Evolutionary conservation across 1,139 yeast genomes (phyloP).

Genomic region (Taphrina populina): DNA sequence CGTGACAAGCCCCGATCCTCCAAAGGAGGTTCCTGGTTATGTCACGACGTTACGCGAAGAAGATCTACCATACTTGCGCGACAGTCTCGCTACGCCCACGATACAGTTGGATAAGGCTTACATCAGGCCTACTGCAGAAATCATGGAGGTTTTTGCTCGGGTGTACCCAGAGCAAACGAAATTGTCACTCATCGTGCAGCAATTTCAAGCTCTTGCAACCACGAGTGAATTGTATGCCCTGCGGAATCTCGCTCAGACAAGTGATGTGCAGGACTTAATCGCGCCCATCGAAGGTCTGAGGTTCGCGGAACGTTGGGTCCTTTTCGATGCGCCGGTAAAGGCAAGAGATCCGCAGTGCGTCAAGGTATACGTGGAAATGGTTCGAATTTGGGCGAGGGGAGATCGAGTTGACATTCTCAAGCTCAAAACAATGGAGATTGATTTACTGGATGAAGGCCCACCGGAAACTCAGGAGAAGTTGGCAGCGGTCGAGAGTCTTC

Average conservation of each 20-base stretch:
- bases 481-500: slow-evolving; percentile 63
- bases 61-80: slow-evolving; percentile 51
- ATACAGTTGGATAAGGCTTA: slow-evolving; percentile 56
- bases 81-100: slow-evolving; percentile 53
- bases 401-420: slow-evolving; percentile 37
- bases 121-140: slow-evolving; percentile 67
- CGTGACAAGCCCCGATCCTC: slow-evolving; percentile 29
- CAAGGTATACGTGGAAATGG: slow-evolving; percentile 35
- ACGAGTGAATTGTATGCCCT: slow-evolving; percentile 46
- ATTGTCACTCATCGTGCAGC: slow-evolving; percentile 51
- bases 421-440: slow-evolving; percentile 36
- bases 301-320: slow-evolving; percentile 56
- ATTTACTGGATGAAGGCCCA: slow-evolving; percentile 42
- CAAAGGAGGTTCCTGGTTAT: slow-evolving; percentile 50
- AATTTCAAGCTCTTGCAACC: slow-evolving; percentile 52
- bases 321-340: slow-evolving; percentile 53
- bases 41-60: slow-evolving; percentile 56
- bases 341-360: slow-evolving; percentile 32
- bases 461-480: slow-evolving; percentile 43
- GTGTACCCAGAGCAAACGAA: slow-evolving; percentile 55
- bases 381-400: slow-evolving; percentile 37
- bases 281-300: slow-evolving; percentile 46
- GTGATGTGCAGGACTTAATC: slow-evolving; percentile 52
- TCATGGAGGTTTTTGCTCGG: slow-evolving; percentile 58
- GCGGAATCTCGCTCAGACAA: slow-evolving; percentile 50